Evolutionary conservation across 2,329 filamentous ascomycete genomes (phyloP).

Genomic region (Endothia cerciana): DNA sequence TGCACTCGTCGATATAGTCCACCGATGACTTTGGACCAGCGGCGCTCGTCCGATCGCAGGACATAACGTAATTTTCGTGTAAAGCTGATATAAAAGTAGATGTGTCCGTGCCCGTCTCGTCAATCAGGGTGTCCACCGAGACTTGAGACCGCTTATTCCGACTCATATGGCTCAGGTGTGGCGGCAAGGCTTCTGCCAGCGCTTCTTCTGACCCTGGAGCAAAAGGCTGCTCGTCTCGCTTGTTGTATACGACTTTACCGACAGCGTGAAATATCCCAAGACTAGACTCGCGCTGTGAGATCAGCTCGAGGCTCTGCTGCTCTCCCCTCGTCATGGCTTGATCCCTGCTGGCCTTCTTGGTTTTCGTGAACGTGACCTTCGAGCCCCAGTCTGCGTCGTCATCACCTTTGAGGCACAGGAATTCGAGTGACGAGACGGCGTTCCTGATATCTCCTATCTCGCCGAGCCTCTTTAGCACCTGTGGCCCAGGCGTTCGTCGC

Average conservation of each 20-base stretch:
- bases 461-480: conserved; percentile 76
- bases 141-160: conserved; percentile 69
- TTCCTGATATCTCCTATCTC: conserved; percentile 91
- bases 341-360: conserved; percentile 64
- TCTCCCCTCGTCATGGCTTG: conserved; percentile 73
- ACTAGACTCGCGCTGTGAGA: conserved; percentile 86
- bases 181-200: conserved; percentile 59
- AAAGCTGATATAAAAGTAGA: conserved; percentile 87
- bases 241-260: conserved; percentile 96
- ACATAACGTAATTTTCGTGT: conserved; percentile 91
- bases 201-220: conserved; percentile 43
- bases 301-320: conserved; percentile 74
- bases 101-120: conserved; percentile 91
- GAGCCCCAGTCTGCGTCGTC: conserved; percentile 75
- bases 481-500: conserved; percentile 74
- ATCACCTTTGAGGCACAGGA: conserved; percentile 84
- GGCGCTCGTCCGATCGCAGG: conserved; percentile 66
- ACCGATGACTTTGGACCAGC: conserved; percentile 64
- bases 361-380: conserved; percentile 71
- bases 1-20: conserved; percentile 81
- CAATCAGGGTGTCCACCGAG: conserved; percentile 75
- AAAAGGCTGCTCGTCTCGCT: conserved; percentile 64
- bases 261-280: conserved; percentile 96
- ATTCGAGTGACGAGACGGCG: conserved; percentile 90
- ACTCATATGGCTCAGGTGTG: conserved; percentile 59